These are phyloP conservation scores for Xylaria sp. DNA, from an alignment of 2,329 filamentous ascomycete species.

Conservation along the genomic window DNA sequence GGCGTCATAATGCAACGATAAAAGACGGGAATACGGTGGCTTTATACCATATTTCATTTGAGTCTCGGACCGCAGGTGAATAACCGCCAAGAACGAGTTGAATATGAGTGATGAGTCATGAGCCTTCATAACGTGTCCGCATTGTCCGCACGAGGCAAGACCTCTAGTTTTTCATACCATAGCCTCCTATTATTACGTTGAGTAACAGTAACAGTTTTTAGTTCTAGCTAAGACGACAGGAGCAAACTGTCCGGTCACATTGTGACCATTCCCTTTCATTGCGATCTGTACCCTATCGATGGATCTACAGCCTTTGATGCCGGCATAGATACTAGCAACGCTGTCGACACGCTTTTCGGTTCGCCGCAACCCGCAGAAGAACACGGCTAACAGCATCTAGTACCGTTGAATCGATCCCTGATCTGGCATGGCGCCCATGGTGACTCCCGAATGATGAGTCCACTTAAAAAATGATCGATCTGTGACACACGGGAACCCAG, in stretches of 20 bases:
- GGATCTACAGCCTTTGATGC: not conserved
- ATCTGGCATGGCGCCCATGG: constrained; percentile 3
- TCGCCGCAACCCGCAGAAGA: not conserved
- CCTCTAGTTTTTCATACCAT: not conserved
- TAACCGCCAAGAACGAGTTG: not conserved
- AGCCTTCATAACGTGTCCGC: not conserved
- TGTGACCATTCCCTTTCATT: not conserved
- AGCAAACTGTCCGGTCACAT: not conserved
- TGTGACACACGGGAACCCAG: not conserved
- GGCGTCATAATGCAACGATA: not conserved
- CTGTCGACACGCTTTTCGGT: too few relatives aligned
- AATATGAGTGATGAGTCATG: constrained; percentile 23
- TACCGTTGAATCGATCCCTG: not conserved
- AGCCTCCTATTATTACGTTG: not conserved
- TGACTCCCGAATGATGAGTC: constrained; percentile 14
- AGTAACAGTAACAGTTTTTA: not conserved
- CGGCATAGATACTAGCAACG: not conserved
- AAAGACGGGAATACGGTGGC: not conserved
- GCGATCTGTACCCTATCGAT: not conserved
- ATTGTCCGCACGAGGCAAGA: constrained; percentile 1
- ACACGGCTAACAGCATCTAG: not conserved
- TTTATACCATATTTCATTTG: not conserved
- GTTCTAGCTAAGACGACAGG: not conserved
- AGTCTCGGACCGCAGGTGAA: not conserved
- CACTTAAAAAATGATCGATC: not conserved